A percentile compares a stretch with the other conserved stretches of the same genome.
Evolutionary conservation across 2,329 filamentous ascomycete species (phyloP).

Genomic region (Penicillium sp.): DNA sequence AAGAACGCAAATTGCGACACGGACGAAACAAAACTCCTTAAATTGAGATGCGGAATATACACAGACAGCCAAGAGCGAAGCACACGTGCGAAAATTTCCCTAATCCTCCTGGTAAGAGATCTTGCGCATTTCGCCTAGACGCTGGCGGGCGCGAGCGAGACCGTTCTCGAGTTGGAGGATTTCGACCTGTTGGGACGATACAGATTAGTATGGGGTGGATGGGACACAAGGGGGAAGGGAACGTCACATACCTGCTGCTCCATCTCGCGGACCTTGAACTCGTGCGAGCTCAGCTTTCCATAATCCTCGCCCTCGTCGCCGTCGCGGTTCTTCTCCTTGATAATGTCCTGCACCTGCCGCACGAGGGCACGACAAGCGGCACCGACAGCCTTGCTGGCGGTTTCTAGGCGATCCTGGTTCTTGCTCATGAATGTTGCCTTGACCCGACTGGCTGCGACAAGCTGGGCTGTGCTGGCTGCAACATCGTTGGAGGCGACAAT

Average conservation of each 20-base stretch:
- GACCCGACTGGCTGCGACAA: conserved; percentile 91
- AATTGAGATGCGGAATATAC: conserved; percentile 6
- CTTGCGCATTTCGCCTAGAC: conserved; percentile 97
- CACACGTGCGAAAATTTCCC: not conserved
- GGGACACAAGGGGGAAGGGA: not conserved
- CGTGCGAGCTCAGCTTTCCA: conserved; percentile 79
- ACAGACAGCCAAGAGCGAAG: not conserved
- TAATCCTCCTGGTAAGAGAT: conserved; percentile 83
- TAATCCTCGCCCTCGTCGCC: conserved; percentile 83
- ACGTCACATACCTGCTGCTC: conserved; percentile 82
- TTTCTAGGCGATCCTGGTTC: conserved; percentile 87
- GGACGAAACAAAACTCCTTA: not conserved
- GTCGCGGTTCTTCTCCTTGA: conserved; percentile 77
- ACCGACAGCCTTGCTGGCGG: conserved; percentile 88
- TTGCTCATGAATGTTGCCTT: conserved; percentile 98
- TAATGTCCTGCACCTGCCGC: conserved; percentile 90
- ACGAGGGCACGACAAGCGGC: conserved; percentile 83
- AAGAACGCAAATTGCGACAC: not conserved
- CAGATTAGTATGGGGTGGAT: conserved; percentile 12
- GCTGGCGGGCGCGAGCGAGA: conserved; percentile 72
- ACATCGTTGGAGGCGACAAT: conserved; percentile 98
- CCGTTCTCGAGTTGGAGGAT: conserved; percentile 93
- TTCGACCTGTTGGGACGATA: conserved; percentile 67
- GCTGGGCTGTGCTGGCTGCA: conserved; percentile 90
- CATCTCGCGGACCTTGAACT: conserved; percentile 99